phyloP scores from a whole-genome alignment of 2,329 filamentous ascomycete species.

The Didymella lethalis region DNA sequence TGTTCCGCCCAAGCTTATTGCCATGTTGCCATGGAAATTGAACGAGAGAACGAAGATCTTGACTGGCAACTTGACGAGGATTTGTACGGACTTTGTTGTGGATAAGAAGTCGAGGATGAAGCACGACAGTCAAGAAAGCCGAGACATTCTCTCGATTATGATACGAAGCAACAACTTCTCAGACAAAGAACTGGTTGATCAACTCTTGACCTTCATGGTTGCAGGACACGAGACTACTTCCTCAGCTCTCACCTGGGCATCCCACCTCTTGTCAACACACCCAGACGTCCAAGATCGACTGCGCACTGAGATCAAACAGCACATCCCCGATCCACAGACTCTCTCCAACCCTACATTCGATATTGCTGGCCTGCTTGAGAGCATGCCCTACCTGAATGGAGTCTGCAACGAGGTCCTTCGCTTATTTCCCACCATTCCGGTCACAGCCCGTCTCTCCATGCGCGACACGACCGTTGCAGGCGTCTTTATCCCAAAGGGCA shows the following conservation, averaged over 20 bases:
- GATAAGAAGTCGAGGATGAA: slow-evolving; percentile 57
- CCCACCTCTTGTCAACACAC: slow-evolving; percentile 72
- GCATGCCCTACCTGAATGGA: slow-evolving; percentile 56
- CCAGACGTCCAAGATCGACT: slow-evolving; percentile 71
- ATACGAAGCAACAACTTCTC: slow-evolving; percentile 63
- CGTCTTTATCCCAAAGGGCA: slow-evolving; percentile 51
- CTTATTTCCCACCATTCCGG: slow-evolving; percentile 51
- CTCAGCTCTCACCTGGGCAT: slow-evolving; percentile 76
- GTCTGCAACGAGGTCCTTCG: slow-evolving; percentile 56
- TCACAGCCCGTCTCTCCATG: slow-evolving; percentile 42
- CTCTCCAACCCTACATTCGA: slow-evolving; percentile 30
- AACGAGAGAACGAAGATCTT: slow-evolving; percentile 53
- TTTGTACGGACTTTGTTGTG: slow-evolving; percentile 57
- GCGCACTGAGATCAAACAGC: slow-evolving; percentile 70
- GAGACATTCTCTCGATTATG: slow-evolving; percentile 58
- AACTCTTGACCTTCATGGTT: slow-evolving; percentile 64
- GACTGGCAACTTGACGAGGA: slow-evolving; percentile 48
- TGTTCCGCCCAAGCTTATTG: slow-evolving; percentile 50
- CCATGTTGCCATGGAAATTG: slow-evolving; percentile 57
- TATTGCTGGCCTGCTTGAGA: slow-evolving; percentile 52
- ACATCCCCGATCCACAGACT: slow-evolving; percentile 59
- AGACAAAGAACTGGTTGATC: slow-evolving; percentile 61
- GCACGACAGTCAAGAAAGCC: slow-evolving; percentile 41
- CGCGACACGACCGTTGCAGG: slow-evolving; percentile 45
- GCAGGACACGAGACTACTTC: slow-evolving; percentile 79